These are phyloP conservation scores for Linnemannia zychae DNA, from an alignment of 192 early-diverging fungal species.

Conservation along the genomic window DNA sequence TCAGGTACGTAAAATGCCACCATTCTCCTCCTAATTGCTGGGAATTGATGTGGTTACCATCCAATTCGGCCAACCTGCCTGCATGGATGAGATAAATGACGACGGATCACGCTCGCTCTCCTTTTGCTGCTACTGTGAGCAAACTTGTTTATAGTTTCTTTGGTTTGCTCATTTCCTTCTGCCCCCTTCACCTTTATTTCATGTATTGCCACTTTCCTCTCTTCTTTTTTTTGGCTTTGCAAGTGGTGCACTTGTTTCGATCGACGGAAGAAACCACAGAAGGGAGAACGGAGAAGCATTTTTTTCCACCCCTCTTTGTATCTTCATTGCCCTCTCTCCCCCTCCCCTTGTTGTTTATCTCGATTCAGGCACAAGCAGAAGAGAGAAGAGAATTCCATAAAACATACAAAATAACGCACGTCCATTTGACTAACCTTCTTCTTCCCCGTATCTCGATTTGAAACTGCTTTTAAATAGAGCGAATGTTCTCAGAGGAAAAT, in stretches of 20 bases:
- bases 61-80: neutral
- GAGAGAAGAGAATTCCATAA: neutral
- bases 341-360: neutral
- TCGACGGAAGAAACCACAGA: neutral
- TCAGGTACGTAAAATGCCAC: conserved; percentile 59
- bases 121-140: neutral
- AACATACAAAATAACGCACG: conserved; percentile 7
- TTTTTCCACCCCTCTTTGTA: neutral
- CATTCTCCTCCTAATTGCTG: neutral
- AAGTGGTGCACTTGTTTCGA: neutral
- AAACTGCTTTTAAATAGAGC: conserved; percentile 42
- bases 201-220: neutral
- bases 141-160: neutral
- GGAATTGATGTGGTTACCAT: neutral
- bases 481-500: conserved; percentile 83
- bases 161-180: neutral
- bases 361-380: conserved; percentile 4
- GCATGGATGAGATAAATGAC: conserved; percentile 3
- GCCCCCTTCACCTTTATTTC: conserved; percentile 1
- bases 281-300: neutral
- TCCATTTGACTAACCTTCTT: conserved; percentile 13
- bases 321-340: neutral
- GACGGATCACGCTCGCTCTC: neutral
- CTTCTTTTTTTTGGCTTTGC: neutral
- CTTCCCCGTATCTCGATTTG: neutral